Evolutionary conservation across 2,329 filamentous ascomycete genomes (phyloP).

Genomic region (Fusarium lateritium): DNA sequence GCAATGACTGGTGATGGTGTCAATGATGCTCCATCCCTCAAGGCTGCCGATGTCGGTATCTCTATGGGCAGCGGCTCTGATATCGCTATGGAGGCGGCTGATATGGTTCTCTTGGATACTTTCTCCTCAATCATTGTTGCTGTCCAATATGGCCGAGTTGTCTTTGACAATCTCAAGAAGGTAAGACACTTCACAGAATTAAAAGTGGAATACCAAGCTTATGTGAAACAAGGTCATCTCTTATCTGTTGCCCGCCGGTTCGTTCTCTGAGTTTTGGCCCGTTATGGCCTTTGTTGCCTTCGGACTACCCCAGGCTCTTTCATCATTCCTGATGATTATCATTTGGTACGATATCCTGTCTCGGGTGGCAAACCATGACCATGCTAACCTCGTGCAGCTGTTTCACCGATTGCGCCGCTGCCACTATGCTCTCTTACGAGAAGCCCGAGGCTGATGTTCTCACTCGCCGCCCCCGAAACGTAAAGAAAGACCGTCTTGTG

Average conservation of each 20-base stretch:
- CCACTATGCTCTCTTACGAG: constrained; percentile 82
- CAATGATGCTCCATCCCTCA: constrained; percentile 86
- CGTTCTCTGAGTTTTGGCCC: constrained; percentile 83
- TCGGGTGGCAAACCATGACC: accelerated
- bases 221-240: constrained; percentile 44
- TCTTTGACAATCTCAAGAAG: constrained; percentile 87
- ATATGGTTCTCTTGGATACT: constrained; percentile 84
- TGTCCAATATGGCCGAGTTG: constrained; percentile 78
- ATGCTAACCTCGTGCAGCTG: constrained; percentile 60
- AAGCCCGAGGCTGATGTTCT: constrained; percentile 83
- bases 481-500: constrained; percentile 79
- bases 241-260: constrained; percentile 81
- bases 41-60: constrained; percentile 86
- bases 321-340: constrained; percentile 80
- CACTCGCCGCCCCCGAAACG: constrained; percentile 68
- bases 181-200: background rate
- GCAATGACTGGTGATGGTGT: constrained; percentile 91
- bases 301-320: constrained; percentile 80
- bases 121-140: constrained; percentile 82
- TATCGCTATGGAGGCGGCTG: constrained; percentile 84
- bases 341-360: constrained; percentile 62
- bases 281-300: constrained; percentile 81
- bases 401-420: constrained; percentile 83
- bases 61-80: constrained; percentile 86
- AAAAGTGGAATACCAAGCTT: background rate